phyloP scores from a whole-genome alignment of 805 yeast genomes.

The Ogataea philodendri region DNA sequence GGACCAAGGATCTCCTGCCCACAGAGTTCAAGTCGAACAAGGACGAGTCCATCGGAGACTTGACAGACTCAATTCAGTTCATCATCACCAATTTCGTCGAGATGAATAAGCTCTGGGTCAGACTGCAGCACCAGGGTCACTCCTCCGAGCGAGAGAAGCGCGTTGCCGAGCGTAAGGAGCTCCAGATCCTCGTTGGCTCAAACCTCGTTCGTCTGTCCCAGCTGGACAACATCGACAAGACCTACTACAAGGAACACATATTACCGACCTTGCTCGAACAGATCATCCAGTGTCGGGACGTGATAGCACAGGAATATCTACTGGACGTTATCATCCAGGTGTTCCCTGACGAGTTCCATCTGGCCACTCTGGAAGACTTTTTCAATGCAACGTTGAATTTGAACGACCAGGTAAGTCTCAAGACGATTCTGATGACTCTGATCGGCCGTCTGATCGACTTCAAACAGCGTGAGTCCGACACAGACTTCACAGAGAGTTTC shows the following conservation, averaged over 20 bases:
- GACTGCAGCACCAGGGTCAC: conserved; percentile 94
- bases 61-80: conserved; percentile 72
- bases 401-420: conserved; percentile 67
- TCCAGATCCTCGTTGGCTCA: conserved; percentile 89
- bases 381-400: conserved; percentile 64
- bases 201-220: conserved; percentile 88
- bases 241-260: conserved; percentile 48
- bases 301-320: conserved; percentile 87
- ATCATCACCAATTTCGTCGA: conserved; percentile 86
- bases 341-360: conserved; percentile 90
- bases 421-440: conserved; percentile 64
- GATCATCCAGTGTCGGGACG: conserved; percentile 87
- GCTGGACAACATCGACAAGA: conserved; percentile 67
- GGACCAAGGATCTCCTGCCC: conserved; percentile 68
- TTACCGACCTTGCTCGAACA: conserved; percentile 85
- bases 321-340: conserved; percentile 91
- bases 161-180: conserved; percentile 76
- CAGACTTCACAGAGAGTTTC: conserved; percentile 21
- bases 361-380: conserved; percentile 65
- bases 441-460: conserved; percentile 67
- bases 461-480: conserved; percentile 39
- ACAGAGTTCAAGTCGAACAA: conserved; percentile 23
- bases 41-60: conserved; percentile 33
- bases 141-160: conserved; percentile 75
- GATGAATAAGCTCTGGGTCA: conserved; percentile 97